These are phyloP conservation scores for Chamaenerion angustifolium DNA, from an alignment of 345 rosid genomes.

Conservation along the genomic window DNA sequence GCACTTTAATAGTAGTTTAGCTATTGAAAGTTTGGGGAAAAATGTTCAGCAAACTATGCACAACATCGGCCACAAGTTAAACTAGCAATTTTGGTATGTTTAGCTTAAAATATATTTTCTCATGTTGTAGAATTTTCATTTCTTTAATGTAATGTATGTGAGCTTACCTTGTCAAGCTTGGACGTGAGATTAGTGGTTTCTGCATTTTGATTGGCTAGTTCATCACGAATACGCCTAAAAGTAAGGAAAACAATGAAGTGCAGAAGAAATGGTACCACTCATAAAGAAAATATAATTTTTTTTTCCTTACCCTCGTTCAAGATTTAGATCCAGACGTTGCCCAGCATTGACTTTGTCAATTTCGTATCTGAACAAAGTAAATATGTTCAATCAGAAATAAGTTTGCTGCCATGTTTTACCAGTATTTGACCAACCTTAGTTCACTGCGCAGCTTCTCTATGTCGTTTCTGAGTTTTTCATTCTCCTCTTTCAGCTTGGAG, in stretches of 20 bases:
- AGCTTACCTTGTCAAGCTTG: constrained; percentile 69
- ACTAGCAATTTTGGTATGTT: too few species aligned
- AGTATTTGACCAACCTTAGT: constrained; percentile 34
- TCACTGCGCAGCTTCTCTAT: constrained; percentile 86
- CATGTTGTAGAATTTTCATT: too few species aligned
- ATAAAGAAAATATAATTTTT: constrained; percentile 1
- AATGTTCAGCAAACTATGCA: too few species aligned
- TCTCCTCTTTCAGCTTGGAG: constrained; percentile 70
- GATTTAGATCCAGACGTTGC: constrained; percentile 92
- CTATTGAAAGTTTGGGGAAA: too few species aligned
- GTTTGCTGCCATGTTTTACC: background rate
- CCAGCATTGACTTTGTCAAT: constrained; percentile 88
- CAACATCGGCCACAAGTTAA: too few species aligned
- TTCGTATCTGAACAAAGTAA: constrained; percentile 46
- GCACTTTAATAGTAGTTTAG: too few species aligned
- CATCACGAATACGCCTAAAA: constrained; percentile 72
- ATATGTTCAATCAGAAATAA: background rate
- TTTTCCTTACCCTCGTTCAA: constrained; percentile 68
- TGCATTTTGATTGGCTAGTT: constrained; percentile 78
- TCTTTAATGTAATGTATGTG: too few species aligned
- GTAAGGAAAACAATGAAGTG: background rate
- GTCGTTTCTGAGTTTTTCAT: constrained; percentile 62
- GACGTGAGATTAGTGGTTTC: constrained; percentile 82
- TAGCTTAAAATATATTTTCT: too few species aligned
- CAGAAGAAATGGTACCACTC: background rate